These are phyloP conservation scores for Fraxinus baroniana DNA, from an alignment of 305 asterid species.

Conservation along the genomic window DNA sequence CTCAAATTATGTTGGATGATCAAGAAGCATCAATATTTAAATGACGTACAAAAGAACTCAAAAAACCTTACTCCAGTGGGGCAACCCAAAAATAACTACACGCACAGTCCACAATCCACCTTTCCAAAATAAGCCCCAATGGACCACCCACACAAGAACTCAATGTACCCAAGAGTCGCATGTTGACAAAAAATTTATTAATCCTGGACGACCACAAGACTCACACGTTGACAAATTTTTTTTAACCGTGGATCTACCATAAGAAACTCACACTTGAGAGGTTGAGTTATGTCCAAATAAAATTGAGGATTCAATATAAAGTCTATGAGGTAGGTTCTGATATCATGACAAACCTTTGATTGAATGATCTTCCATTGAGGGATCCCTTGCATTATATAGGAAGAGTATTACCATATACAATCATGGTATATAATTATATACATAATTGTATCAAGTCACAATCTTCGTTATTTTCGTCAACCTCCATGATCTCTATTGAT, in stretches of 20 bases:
- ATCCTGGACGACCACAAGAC: neutral
- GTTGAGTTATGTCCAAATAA: neutral
- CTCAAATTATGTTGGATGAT: neutral
- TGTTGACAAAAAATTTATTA: neutral
- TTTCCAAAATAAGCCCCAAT: neutral
- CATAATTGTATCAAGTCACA: no score
- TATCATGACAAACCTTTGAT: neutral
- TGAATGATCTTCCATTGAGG: neutral
- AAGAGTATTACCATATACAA: no score
- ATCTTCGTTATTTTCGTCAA: no score
- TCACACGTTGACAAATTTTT: neutral
- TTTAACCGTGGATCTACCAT: neutral
- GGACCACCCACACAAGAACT: neutral
- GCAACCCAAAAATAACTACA: neutral
- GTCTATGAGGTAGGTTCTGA: neutral
- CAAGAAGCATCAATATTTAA: neutral
- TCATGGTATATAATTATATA: no score
- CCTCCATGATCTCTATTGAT: no score
- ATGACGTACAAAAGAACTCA: neutral
- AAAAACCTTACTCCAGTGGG: neutral
- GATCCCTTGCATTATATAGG: neutral
- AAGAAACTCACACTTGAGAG: neutral
- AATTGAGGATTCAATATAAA: neutral
- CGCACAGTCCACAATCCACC: neutral
- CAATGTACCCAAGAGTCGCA: neutral